Evolutionary conservation across 2,329 filamentous ascomycete species (phyloP).

Genomic region (Aureobasidium sp.): DNA sequence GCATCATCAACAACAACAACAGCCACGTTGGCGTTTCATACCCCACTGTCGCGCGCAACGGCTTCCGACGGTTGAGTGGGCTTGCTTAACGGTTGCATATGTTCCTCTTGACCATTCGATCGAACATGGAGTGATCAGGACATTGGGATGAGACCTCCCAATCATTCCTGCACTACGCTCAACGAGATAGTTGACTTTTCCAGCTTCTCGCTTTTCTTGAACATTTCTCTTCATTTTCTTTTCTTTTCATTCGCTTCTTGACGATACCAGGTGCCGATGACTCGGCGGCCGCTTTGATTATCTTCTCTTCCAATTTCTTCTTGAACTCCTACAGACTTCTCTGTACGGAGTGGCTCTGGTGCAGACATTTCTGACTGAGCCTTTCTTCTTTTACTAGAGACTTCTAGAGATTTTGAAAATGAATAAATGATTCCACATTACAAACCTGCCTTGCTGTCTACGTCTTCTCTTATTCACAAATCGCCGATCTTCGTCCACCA

Average conservation of each 20-base stretch:
- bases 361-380: background rate
- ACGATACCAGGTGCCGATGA: conserved; percentile 10
- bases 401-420: background rate
- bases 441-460: background rate
- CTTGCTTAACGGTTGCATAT: conserved; percentile 4
- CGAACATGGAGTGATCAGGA: background rate
- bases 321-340: background rate
- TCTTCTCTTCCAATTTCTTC: background rate
- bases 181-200: background rate
- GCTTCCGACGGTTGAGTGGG: background rate
- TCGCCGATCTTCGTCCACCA: background rate
- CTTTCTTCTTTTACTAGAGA: conserved; percentile 8
- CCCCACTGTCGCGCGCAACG: conserved; percentile 12
- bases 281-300: background rate
- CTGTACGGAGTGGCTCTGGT: background rate
- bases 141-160: background rate
- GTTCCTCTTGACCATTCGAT: background rate
- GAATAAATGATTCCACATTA: conserved; percentile 4
- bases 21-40: conserved; percentile 14
- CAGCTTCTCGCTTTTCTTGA: conserved; percentile 6
- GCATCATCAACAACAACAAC: no score
- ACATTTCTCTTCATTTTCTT: background rate
- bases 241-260: conserved; percentile 8
- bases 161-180: background rate
- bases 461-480: background rate